Evolutionary conservation across 75 land plant species (phyloP).

Genomic region (Larix kaempferi): DNA sequence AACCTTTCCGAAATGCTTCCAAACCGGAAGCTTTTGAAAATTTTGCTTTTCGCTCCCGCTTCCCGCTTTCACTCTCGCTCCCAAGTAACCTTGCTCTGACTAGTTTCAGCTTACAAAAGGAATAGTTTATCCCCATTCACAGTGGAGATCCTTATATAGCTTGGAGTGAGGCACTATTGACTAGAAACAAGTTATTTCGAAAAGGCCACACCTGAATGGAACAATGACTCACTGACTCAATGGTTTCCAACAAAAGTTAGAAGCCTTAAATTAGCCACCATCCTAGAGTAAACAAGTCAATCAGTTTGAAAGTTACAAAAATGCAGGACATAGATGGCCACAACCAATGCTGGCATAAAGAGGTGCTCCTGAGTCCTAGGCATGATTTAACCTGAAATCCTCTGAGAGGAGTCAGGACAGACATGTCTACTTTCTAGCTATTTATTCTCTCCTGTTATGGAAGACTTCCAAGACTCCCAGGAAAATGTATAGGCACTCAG

Average conservation of each 20-base stretch:
- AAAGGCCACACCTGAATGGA: neutral
- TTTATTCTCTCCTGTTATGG: too few species aligned
- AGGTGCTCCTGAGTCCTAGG: neutral
- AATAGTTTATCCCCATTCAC: neutral
- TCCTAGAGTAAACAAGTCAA: neutral
- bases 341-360: neutral
- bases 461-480: too few species aligned
- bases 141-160: too few species aligned
- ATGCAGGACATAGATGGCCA: neutral
- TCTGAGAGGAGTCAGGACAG: neutral
- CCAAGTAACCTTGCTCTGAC: neutral
- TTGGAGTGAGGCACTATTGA: too few species aligned
- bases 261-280: neutral
- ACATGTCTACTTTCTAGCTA: too few species aligned
- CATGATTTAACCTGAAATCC: neutral
- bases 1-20: too few species aligned
- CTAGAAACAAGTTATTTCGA: neutral
- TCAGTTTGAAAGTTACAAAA: neutral
- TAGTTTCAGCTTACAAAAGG: neutral
- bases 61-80: too few species aligned
- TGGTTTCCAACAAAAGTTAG: neutral
- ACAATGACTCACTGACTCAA: neutral
- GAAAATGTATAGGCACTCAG: too few species aligned
- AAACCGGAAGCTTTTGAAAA: too few species aligned
- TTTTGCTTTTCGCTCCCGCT: too few species aligned